Percentiles rank a stretch among this genome's conserved stretches.
These are phyloP conservation scores for Eimeria brunetti DNA, from an alignment of 169 alveolate genomes.

Conservation along the genomic window DNA sequence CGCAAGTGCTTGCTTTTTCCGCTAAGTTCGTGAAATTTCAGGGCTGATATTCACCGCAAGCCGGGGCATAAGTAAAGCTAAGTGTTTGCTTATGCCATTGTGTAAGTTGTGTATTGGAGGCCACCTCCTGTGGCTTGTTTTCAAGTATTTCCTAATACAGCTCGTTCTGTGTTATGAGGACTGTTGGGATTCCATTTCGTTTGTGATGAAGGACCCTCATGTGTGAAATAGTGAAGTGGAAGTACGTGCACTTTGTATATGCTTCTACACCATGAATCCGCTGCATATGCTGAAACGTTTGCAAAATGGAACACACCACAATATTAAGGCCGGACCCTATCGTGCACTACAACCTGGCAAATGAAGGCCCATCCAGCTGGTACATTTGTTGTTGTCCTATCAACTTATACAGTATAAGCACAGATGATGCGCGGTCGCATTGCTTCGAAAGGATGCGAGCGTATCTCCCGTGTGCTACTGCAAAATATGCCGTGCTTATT, in stretches of 20 bases:
- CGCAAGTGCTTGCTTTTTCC: too few relatives aligned
- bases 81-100: neutral
- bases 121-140: neutral
- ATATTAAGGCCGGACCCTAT: too few relatives aligned
- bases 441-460: neutral
- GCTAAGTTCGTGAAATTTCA: neutral
- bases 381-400: too few relatives aligned
- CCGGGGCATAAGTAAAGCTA: neutral
- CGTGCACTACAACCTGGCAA: too few relatives aligned
- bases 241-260: too few relatives aligned
- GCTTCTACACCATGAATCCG: too few relatives aligned
- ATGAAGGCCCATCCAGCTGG: too few relatives aligned
- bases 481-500: neutral
- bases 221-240: neutral
- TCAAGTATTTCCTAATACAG: neutral
- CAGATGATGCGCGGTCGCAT: neutral
- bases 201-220: neutral
- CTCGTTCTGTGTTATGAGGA: neutral
- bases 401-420: neutral
- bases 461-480: neutral
- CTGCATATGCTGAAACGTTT: too few relatives aligned
- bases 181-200: neutral
- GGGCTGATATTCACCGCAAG: neutral
- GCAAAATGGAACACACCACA: too few relatives aligned
- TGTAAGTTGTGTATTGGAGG: neutral